A percentile compares a stretch with the other conserved stretches of the same genome.
Conservation (phyloP, 1,139 yeast species). For the Nakaseomyces sp. region DNA sequence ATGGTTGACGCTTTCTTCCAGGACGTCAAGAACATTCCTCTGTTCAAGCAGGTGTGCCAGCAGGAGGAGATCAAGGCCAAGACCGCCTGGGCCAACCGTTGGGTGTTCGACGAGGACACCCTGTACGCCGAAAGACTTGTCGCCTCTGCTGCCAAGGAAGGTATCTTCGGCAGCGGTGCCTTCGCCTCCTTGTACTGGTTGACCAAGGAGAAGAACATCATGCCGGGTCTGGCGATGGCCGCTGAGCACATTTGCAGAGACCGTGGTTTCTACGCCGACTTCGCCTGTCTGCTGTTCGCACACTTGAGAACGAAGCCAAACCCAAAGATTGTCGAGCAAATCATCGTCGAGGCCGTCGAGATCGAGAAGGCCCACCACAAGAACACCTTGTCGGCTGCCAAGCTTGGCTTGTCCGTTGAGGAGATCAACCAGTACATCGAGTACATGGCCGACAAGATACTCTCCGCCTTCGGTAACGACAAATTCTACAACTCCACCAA, state of each 20-base stretch:
- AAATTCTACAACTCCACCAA: conserved; percentile 80
- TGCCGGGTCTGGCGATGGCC: conserved; percentile 97
- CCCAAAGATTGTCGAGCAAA: conserved; percentile 64
- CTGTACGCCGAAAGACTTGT: conserved; percentile 91
- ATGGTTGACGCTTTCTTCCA: conserved; percentile 91
- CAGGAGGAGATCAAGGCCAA: conserved; percentile 89
- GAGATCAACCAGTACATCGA: conserved; percentile 97
- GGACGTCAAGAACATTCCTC: conserved; percentile 70
- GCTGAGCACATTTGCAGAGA: conserved; percentile 96
- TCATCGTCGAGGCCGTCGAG: conserved; percentile 88
- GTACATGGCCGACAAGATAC: conserved; percentile 91
- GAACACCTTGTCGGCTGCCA: conserved; percentile 84
- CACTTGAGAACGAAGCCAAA: conserved; percentile 88
- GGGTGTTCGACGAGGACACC: conserved; percentile 85
- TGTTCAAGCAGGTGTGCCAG: conserved; percentile 77
- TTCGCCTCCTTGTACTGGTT: conserved; percentile 98
- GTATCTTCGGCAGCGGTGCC: conserved; percentile 95
- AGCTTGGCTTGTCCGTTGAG: conserved; percentile 86
- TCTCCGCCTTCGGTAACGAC: conserved; percentile 81
- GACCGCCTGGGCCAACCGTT: conserved; percentile 96
- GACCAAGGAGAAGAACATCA: conserved; percentile 81
- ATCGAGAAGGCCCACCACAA: conserved; percentile 92
- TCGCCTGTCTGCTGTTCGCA: conserved; percentile 89
- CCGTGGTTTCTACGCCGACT: conserved; percentile 97
- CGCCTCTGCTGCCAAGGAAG: conserved; percentile 98